Evolutionary conservation across 2,329 filamentous ascomycete species (phyloP).

Genomic region (Talaromyces piceae): DNA sequence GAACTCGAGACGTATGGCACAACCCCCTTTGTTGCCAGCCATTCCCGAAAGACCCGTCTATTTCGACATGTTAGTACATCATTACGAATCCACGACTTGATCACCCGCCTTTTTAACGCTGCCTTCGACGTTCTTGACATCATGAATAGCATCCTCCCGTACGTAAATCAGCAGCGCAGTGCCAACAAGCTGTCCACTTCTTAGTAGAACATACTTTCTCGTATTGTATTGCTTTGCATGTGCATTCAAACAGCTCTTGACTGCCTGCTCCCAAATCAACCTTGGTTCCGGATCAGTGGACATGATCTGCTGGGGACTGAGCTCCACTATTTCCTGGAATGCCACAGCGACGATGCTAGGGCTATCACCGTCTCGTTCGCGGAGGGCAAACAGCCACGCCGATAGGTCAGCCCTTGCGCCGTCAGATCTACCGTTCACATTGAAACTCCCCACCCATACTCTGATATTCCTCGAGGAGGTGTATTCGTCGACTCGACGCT

Average conservation of each 20-base stretch:
- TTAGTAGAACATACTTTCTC: constrained; percentile 78
- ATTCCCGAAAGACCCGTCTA: constrained; percentile 86
- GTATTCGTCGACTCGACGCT: constrained; percentile 59
- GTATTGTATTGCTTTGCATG: constrained; percentile 58
- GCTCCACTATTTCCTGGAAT: constrained; percentile 96
- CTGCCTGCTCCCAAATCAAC: constrained; percentile 76
- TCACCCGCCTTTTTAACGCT: constrained; percentile 70
- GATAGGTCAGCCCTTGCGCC: constrained; percentile 74
- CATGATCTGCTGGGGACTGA: constrained; percentile 98
- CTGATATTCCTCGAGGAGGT: constrained; percentile 66
- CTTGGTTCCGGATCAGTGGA: constrained; percentile 86
- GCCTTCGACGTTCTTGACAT: constrained; percentile 95
- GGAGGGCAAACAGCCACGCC: constrained; percentile 67
- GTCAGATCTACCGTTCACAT: constrained; percentile 79
- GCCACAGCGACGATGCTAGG: constrained; percentile 85
- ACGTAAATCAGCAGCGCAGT: constrained; percentile 90
- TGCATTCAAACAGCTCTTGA: constrained; percentile 67
- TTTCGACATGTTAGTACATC: constrained; percentile 16
- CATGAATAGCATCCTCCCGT: constrained; percentile 63
- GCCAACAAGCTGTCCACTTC: constrained; percentile 90
- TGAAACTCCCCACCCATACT: constrained; percentile 86
- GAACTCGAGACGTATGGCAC: constrained; percentile 91
- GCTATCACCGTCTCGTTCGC: constrained; percentile 50
- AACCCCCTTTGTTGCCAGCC: constrained; percentile 95
- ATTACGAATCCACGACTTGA: not conserved